phyloP scores from a whole-genome alignment of 2,329 filamentous ascomycete genomes.

The Cryoendolithus antarcticus region DNA sequence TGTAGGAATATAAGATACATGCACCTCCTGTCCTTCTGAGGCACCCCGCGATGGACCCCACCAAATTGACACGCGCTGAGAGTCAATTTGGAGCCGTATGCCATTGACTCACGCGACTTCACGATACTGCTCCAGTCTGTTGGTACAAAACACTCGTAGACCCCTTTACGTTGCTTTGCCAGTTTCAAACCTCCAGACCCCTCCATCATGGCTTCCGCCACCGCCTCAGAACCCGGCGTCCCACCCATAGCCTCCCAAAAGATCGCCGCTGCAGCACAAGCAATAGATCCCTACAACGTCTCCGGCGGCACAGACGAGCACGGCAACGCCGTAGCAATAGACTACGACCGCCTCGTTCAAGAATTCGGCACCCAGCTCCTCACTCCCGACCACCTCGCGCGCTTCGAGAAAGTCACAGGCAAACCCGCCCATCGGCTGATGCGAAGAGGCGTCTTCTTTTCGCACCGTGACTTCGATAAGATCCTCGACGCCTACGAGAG shows the following conservation, averaged over 20 bases:
- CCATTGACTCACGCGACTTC: too few relatives aligned
- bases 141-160: too few relatives aligned
- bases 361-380: constrained; percentile 38
- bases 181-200: too few relatives aligned
- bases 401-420: constrained; percentile 83
- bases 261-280: constrained; percentile 29
- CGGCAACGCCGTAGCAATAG: constrained; percentile 64
- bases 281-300: constrained; percentile 56
- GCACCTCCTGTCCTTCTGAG: too few relatives aligned
- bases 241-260: constrained; percentile 9
- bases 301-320: constrained; percentile 56
- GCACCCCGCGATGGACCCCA: too few relatives aligned
- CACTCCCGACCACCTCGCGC: constrained; percentile 61
- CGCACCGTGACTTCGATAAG: constrained; percentile 73
- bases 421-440: constrained; percentile 83
- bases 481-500: constrained; percentile 86
- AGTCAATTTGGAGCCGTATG: too few relatives aligned
- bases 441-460: constrained; percentile 82
- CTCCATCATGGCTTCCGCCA: constrained; percentile 3
- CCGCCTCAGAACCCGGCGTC: constrained; percentile 8
- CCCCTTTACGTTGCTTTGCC: too few relatives aligned
- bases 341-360: constrained; percentile 47
- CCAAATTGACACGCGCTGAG: too few relatives aligned
- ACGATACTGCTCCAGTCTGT: too few relatives aligned
- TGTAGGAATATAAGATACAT: too few relatives aligned